Percentiles rank a stretch among this genome's conserved stretches.
Evolutionary conservation across 2,329 filamentous ascomycete genomes (phyloP).

Genomic region (Tolypocladium tundrense): DNA sequence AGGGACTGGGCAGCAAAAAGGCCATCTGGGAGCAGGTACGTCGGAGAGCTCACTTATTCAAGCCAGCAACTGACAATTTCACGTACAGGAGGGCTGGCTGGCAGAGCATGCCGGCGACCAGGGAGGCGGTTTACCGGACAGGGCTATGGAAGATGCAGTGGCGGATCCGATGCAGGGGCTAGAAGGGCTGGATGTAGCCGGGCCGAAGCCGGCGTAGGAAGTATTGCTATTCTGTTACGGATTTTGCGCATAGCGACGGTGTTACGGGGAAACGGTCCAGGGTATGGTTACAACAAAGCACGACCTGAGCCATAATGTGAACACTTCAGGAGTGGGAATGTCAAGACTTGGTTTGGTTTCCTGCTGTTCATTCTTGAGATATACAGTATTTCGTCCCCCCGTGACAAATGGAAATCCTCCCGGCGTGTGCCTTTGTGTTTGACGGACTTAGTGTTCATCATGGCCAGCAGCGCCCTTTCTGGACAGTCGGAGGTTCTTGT

Average conservation of each 20-base stretch:
- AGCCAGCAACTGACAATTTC: neutral
- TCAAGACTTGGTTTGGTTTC: neutral
- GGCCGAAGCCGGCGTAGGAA: conserved; percentile 64
- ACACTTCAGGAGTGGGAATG: neutral
- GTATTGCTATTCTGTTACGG: conserved; percentile 6
- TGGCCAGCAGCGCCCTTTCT: conserved; percentile 48
- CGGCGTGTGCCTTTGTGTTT: conserved; percentile 1
- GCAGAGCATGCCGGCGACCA: conserved; percentile 81
- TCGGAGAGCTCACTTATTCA: conserved; percentile 6
- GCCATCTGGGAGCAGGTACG: conserved; percentile 94
- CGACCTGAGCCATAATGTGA: neutral
- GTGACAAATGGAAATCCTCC: conserved; percentile 4
- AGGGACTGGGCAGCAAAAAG: conserved; percentile 84
- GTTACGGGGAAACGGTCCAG: conserved; percentile 20
- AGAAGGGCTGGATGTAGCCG: conserved; percentile 87
- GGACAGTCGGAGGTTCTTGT: conserved; percentile 85
- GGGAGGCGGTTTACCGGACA: conserved; percentile 37
- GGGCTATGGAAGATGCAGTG: conserved; percentile 35
- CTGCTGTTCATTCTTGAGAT: conserved; percentile 8
- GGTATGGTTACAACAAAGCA: conserved; percentile 5
- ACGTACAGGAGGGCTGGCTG: conserved; percentile 75
- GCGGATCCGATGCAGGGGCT: conserved; percentile 93
- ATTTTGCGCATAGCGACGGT: conserved; percentile 36
- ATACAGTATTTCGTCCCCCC: conserved; percentile 7
- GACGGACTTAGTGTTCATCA: conserved; percentile 21